Conservation (phyloP, 352 stramenopile species). For the Phytophthora meadii region DNA sequence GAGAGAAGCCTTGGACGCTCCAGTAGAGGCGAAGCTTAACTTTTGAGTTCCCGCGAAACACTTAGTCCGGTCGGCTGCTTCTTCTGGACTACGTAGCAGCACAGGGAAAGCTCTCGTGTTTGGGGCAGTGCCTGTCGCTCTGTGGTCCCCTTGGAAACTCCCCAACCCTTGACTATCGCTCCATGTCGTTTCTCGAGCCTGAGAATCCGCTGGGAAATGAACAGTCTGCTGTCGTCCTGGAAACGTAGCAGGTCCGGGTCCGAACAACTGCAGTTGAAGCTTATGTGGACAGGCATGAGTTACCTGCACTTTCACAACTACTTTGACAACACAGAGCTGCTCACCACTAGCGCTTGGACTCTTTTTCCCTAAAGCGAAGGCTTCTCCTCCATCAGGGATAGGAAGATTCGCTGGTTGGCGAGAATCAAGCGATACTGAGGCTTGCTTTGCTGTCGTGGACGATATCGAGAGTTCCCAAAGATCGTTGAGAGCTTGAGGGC, state of each 20-base stretch:
- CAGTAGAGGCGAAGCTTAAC: conserved; percentile 41
- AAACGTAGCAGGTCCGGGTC: conserved; percentile 63
- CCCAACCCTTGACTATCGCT: conserved; percentile 43
- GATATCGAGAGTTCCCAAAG: conserved; percentile 72
- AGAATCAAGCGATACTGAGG: conserved; percentile 42
- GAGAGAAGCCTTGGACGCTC: conserved; percentile 23
- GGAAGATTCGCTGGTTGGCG: conserved; percentile 40
- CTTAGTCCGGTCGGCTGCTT: conserved; percentile 35
- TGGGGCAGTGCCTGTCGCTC: conserved; percentile 39
- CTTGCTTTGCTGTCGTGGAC: conserved; percentile 45
- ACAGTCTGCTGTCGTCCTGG: conserved; percentile 53
- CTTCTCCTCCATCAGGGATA: conserved; percentile 57
- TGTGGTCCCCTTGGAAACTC: conserved; percentile 32
- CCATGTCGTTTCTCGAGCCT: conserved; percentile 51
- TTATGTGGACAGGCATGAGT: conserved; percentile 64
- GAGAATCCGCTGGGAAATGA: conserved; percentile 47
- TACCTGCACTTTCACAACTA: conserved; percentile 59
- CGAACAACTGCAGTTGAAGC: conserved; percentile 63
- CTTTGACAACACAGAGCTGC: conserved; percentile 52
- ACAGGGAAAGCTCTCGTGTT: conserved; percentile 59
- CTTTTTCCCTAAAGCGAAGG: conserved; percentile 57
- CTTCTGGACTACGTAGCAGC: conserved; percentile 50
- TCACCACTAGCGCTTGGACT: conserved; percentile 30
- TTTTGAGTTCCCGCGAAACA: conserved; percentile 42
- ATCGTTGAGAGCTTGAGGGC: conserved; percentile 50